A percentile compares a stretch with the other conserved stretches of the same genome.
Evolutionary conservation across 179 eudicot genomes (phyloP).

Genomic region (Silene vulgaris): DNA sequence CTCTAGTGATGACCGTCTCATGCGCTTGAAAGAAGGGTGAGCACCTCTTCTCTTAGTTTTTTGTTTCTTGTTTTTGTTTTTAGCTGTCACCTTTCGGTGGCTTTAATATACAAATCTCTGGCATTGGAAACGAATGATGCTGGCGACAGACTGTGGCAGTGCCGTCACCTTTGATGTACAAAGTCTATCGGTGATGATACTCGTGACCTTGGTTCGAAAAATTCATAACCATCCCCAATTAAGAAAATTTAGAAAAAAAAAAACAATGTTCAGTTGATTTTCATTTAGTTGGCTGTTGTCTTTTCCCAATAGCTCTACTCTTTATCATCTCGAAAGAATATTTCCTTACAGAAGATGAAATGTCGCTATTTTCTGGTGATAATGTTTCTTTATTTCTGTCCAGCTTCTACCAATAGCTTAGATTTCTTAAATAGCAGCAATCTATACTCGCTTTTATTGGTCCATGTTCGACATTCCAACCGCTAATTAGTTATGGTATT

Average conservation of each 20-base stretch:
- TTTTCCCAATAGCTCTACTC: too few species aligned
- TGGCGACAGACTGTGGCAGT: neutral
- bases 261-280: too few species aligned
- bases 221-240: too few species aligned
- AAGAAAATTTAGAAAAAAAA: too few species aligned
- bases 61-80: neutral
- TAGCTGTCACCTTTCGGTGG: neutral
- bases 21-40: conserved; percentile 93
- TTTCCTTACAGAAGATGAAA: neutral
- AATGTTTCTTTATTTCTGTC: neutral
- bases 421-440: neutral
- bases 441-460: neutral
- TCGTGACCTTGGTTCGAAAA: too few species aligned
- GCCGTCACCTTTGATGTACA: too few species aligned
- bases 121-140: neutral
- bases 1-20: conserved; percentile 79
- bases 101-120: neutral
- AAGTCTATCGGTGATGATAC: too few species aligned
- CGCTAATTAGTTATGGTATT: neutral
- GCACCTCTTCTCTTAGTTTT: neutral
- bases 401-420: neutral
- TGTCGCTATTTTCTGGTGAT: conserved; percentile 1
- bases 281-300: too few species aligned
- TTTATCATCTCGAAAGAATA: neutral
- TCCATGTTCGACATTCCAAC: neutral